Base-by-base conservation (phyloP, 2,329 filamentous ascomycete genomes). In the Sporothrix humicola region DNA sequence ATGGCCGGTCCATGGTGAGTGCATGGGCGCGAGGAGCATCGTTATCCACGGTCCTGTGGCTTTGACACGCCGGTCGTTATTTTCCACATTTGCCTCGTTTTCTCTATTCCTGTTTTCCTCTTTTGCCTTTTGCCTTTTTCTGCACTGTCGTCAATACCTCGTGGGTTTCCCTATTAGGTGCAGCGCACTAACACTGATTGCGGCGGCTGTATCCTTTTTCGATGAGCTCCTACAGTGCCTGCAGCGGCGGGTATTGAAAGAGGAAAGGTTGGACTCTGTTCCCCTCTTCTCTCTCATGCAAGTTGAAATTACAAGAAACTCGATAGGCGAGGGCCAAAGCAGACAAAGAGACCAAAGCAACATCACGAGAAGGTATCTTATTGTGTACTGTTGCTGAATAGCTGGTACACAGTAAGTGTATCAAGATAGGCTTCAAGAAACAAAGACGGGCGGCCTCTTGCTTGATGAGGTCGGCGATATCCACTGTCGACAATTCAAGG, bases 101-200 rank as follows among this genome's bases (percentile, higher is more conserved):
- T 31, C 5, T 31, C 31, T 5, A 31, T 31, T 31, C 31, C 31
- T 5, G 3, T 31, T 31, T 31, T 31, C 31, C 31, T 37, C 31
- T 37, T 37, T 37, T 37, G 31, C 31, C 31, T 10, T 26, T 8
- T 7, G n/a, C 31, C 20, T 44, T n/a, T 63, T n/a, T 46, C 61
- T 46, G 26, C 61, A 26, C 6, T 20, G 42, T 48, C 12, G 61
- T 48, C 61, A 66, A 63, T 1, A 12, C 37, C 31, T 63, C 37
- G 42, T 66, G 59, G 59, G 42, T 44, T 37, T 61, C 10, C 23
- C 17, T 59, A 7, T n/a, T 37, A 37, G 23, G 5, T 59, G 9
- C 26, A 37, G 56, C 13, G 58, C 58, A 63, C 58, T 44, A 63
- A 63, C 58, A 66, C 46, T 9, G 23, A 68, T 48, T 48, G 63